Conservation (phyloP, 1,139 yeast genomes). For the Kurtzmaniella quercitrusa region DNA sequence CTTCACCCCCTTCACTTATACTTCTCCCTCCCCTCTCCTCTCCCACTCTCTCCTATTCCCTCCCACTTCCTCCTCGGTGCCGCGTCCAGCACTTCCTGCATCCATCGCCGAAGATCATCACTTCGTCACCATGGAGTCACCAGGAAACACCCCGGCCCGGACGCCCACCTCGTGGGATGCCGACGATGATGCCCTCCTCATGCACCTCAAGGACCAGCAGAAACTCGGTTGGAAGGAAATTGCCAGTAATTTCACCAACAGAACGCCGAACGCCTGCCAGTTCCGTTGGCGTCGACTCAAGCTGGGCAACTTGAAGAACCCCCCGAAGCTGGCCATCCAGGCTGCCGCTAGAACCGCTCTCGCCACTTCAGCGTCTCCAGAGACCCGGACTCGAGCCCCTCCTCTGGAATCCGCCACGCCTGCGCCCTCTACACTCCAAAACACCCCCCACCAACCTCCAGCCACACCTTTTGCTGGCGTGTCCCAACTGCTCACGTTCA, state of each 20-base stretch:
- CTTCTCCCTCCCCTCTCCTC: neutral
- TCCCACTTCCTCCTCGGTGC: neutral
- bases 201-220: conserved; percentile 68
- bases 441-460: neutral
- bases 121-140: conserved; percentile 2
- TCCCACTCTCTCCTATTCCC: neutral
- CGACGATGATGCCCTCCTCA: conserved; percentile 60
- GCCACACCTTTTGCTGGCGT: conserved; percentile 3
- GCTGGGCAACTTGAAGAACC: conserved; percentile 57
- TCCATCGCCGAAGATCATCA: conserved; percentile 3
- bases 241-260: conserved; percentile 58
- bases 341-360: conserved; percentile 9
- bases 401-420: neutral
- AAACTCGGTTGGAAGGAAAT: conserved; percentile 78
- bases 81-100: conserved; percentile 1
- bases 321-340: conserved; percentile 37
- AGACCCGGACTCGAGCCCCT: neutral
- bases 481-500: conserved; percentile 23
- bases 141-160: conserved; percentile 23
- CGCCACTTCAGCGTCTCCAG: neutral
- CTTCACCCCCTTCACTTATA: neutral
- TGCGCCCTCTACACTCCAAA: neutral
- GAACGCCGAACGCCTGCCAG: conserved; percentile 79
- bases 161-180: conserved; percentile 78
- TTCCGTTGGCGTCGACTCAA: conserved; percentile 74